phyloP scores from a whole-genome alignment of 2,329 filamentous ascomycete genomes.

The Penicillium sp. region DNA sequence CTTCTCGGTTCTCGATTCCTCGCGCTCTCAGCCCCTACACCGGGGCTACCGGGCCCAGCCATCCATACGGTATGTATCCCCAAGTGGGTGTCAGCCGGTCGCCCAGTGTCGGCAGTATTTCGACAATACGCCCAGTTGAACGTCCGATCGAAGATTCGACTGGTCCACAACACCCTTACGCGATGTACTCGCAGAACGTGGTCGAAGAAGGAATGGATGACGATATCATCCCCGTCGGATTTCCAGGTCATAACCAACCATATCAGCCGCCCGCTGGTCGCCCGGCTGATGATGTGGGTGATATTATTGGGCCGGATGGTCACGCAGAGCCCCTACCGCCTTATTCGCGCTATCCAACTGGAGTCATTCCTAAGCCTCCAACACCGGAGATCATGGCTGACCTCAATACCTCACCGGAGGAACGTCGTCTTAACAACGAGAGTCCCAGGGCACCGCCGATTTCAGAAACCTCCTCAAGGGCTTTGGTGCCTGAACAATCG shows the following conservation, averaged over 20 bases:
- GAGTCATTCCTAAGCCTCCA: constrained; percentile 57
- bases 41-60: constrained; percentile 69
- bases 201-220: constrained; percentile 54
- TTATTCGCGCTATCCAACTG: constrained; percentile 84
- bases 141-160: constrained; percentile 58
- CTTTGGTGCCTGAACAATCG: constrained; percentile 18
- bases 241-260: constrained; percentile 61
- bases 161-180: constrained; percentile 78
- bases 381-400: constrained; percentile 30
- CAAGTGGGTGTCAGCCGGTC: constrained; percentile 60
- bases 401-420: constrained; percentile 46
- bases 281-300: constrained; percentile 73
- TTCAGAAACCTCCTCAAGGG: constrained; percentile 35
- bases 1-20: constrained; percentile 46
- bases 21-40: constrained; percentile 62
- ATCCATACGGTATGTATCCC: constrained; percentile 80
- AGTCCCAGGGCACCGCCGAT: constrained; percentile 25
- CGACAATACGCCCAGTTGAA: constrained; percentile 59
- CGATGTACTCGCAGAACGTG: constrained; percentile 78
- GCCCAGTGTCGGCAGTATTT: constrained; percentile 66
- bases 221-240: constrained; percentile 63
- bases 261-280: constrained; percentile 68
- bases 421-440: constrained; percentile 46
- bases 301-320: constrained; percentile 80
- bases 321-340: constrained; percentile 89